Evolutionary conservation across 148 eudicot species (phyloP), one percentile per base, ranked within the genome.

Genomic region (Vaccinium darrowii): DNA sequence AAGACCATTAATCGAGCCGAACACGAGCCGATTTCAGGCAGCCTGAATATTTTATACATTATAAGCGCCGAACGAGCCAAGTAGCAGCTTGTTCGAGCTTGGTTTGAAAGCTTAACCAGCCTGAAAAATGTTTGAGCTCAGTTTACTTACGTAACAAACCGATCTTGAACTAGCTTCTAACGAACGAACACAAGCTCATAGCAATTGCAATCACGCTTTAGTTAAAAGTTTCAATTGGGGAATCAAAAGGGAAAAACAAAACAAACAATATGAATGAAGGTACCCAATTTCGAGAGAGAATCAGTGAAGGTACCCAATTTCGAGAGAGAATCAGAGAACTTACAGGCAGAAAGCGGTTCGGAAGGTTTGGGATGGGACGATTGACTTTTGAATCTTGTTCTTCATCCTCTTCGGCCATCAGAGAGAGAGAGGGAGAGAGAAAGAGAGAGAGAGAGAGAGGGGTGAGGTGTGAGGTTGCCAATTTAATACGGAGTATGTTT

Each of bases 321-420:
- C 21, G n/a, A 62, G 21, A 51, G 7, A 27, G 23, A 84, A 25
- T 47, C 3, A 79, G 39, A 85, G 71, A 79, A 7, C 13, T 82
- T 75, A 90, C 91, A 54, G 80, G 80, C 56, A 74, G 86, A 87
- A 83, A 60, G 21, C 25, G 84, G 5, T 76, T 72, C 25, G 85
- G 56, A 76, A 73, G 80, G 25, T 74, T 75, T 56, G 87, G 12
- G 81, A 43, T 7, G 33, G 39, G 36, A 56, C 5, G 53, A 74
- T 86, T 62, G 81, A n/a, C 51, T 74, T 87, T 62, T 27, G 89
- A 75, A 56, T 80, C 83, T 83, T 76, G 39, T 78, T 75, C 25
- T 43, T 76, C 9, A 8, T 85, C 84, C 47, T 72, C 73, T 67
- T 85, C 88, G 67, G 89, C 89, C 90, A 90, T 88, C 27, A 63